Evolutionary conservation across 1,284 basidiomycete genomes (phyloP).

Genomic region (Trichosporon coremiiforme): DNA sequence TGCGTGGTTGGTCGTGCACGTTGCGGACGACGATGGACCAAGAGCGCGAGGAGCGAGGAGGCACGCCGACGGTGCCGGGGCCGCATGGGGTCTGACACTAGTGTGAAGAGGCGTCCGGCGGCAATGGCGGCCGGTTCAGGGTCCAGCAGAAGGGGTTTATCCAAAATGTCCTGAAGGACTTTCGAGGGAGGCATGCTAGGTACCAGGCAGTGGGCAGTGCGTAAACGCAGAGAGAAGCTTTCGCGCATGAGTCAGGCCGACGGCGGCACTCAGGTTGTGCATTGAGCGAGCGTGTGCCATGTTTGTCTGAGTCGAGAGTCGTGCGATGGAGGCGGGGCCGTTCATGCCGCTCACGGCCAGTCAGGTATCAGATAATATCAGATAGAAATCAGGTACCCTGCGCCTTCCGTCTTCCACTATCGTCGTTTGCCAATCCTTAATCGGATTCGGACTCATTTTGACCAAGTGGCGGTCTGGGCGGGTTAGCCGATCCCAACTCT

Average conservation of each 20-base stretch:
- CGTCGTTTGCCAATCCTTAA: no score
- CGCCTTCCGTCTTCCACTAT: not conserved
- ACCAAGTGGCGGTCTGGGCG: not conserved
- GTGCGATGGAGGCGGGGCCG: no score
- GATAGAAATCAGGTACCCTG: not conserved
- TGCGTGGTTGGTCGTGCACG: no score
- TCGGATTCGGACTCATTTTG: not conserved
- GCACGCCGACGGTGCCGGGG: not conserved
- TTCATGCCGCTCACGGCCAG: not conserved
- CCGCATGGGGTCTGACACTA: not conserved
- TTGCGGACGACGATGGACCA: no score
- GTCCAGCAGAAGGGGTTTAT: not conserved
- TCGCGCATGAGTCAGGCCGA: not conserved
- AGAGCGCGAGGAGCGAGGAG: no score
- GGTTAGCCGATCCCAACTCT: no score
- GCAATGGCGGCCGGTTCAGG: not conserved
- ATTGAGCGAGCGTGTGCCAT: no score
- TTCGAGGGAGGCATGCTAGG: no score
- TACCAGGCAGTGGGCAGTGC: not conserved
- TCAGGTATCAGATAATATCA: slow-evolving; percentile 1
- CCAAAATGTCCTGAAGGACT: no score
- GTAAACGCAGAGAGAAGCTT: not conserved
- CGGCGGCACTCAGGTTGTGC: not conserved
- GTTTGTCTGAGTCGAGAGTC: not conserved
- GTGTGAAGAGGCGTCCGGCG: not conserved